Base-by-base conservation (phyloP, 257 asterid species). In the Marsdenia floribunda region DNA sequence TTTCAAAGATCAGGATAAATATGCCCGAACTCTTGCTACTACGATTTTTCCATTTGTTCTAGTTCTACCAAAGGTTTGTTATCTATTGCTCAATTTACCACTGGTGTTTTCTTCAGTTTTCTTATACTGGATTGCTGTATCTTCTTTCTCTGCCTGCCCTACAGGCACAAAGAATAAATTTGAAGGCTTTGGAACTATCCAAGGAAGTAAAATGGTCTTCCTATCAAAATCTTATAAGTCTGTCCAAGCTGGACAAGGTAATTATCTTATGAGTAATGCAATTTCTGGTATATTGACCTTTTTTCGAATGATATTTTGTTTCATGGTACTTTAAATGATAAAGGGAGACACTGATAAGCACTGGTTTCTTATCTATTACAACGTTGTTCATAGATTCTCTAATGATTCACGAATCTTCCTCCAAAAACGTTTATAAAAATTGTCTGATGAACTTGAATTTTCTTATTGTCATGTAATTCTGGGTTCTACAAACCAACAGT, bases 111-210 rank as follows among this genome's bases (percentile, higher is more conserved):
- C 16, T 73, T 40, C n/a, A 38, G 38, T 63, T 80, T 69, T 71
- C 35, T 58, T 80, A 42, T 73, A 26, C 74, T 68, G 66, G 60
- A 74, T 70, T 85, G 50, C 57, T 71, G 55, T 76, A 40, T 74
- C 68, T 65, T 78, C 26, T 46, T 65, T 79, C 75, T 16, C 60
- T 53, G 37, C 1, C 60, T 53, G 37, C 1, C 33, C 78, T 40
- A 65, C 92, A 95, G 99, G 88, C 89, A 63, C 85, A 81, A 73
- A 83, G 80, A 74, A 72, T 85, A 68, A 92, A 89, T 84, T 73
- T 87, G 89, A 87, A 90, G 85, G 95, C 93, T 52, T 76, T 95
- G 90, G 90, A 87, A 79, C 76, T 90, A 53, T 93, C 91, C 74
- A 89, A 82, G 81, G 89, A 84, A 77, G 63, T 90, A 70, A 87